These are phyloP conservation scores for Inonotus obliquus DNA, from an alignment of 1,284 basidiomycete species.

Conservation along the genomic window DNA sequence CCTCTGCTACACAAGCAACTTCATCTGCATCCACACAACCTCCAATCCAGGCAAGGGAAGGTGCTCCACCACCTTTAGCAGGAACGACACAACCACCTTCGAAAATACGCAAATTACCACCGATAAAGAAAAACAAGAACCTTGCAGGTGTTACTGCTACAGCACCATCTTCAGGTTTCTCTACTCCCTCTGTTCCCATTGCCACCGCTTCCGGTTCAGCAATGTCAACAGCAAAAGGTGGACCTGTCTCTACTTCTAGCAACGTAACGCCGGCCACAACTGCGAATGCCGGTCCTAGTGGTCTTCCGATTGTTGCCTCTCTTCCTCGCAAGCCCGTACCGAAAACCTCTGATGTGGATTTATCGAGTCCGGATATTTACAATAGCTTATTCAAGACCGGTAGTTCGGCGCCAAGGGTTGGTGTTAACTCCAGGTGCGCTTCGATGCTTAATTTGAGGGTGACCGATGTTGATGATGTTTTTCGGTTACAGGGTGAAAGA, in stretches of 20 bases:
- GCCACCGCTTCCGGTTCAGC: background rate
- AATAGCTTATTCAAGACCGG: slow-evolving; percentile 63
- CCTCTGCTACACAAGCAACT: background rate
- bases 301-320: slow-evolving; percentile 22
- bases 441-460: background rate
- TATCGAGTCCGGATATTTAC: slow-evolving; percentile 58
- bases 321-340: slow-evolving; percentile 35
- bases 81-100: slow-evolving; percentile 23
- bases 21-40: background rate
- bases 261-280: too few relatives aligned
- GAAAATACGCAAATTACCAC: slow-evolving; percentile 64
- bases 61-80: slow-evolving; percentile 2
- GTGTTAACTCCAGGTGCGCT: slow-evolving; percentile 34
- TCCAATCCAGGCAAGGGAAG: slow-evolving; percentile 18
- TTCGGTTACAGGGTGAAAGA: slow-evolving; percentile 49
- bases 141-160: slow-evolving; percentile 19
- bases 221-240: slow-evolving; percentile 21
- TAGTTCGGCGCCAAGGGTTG: slow-evolving; percentile 49
- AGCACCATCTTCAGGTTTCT: slow-evolving; percentile 23
- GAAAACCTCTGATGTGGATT: slow-evolving; percentile 53
- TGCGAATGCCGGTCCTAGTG: slow-evolving; percentile 19
- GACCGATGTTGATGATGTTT: background rate
- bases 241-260: slow-evolving; percentile 20
- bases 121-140: slow-evolving; percentile 69
- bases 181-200: slow-evolving; percentile 25